These are phyloP conservation scores for Xylariaceae sp. DNA, from an alignment of 2,329 filamentous ascomycete genomes.

Conservation along the genomic window DNA sequence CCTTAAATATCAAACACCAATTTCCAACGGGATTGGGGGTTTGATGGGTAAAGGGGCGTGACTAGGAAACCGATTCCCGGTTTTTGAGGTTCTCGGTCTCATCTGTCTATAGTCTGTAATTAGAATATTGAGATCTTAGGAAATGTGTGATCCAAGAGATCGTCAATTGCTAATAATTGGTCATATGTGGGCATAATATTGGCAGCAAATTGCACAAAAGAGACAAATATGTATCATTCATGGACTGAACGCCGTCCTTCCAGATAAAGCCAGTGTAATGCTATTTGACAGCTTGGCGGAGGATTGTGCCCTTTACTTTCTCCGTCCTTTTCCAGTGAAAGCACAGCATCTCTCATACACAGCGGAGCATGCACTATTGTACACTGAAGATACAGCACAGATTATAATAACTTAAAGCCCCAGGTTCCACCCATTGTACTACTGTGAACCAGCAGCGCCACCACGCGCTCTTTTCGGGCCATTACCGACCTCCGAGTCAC, in stretches of 20 bases:
- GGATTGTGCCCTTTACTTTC: background rate
- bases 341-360: conserved; percentile 7
- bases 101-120: too few relatives aligned
- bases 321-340: conserved; percentile 12
- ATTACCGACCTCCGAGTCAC: conserved; percentile 50
- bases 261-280: conserved; percentile 7
- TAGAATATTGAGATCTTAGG: too few relatives aligned
- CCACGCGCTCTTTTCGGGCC: conserved; percentile 48
- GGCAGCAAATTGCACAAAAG: conserved; percentile 29
- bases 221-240: conserved; percentile 27
- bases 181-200: background rate
- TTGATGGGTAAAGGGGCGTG: too few relatives aligned
- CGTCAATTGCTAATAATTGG: background rate
- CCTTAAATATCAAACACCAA: too few relatives aligned
- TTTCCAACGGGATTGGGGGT: too few relatives aligned
- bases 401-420: background rate
- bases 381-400: conserved; percentile 13
- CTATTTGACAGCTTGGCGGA: background rate
- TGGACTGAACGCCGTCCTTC: conserved; percentile 20
- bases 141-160: background rate
- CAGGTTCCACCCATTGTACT: background rate
- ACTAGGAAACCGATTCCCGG: too few relatives aligned
- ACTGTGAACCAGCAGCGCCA: conserved; percentile 29
- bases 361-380: conserved; percentile 17
- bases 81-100: too few relatives aligned